Percentiles rank a stretch among this genome's conserved stretches.
phyloP scores from a whole-genome alignment of 257 asterid species.

The Salvia rosmarinus region DNA sequence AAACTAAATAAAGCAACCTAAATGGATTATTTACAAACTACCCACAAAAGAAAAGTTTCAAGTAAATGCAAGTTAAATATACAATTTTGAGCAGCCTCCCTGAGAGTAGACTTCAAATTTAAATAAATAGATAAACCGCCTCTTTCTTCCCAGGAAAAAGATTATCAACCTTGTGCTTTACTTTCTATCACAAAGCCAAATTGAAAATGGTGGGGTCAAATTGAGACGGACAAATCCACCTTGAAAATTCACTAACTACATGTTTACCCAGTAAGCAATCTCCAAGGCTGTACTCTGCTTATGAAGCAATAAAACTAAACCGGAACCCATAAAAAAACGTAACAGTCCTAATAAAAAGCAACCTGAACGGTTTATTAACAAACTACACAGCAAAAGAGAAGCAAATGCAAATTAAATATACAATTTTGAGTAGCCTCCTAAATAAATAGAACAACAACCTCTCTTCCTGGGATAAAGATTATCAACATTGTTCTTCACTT shows the following conservation, averaged over 20 bases:
- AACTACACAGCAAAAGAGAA: not conserved
- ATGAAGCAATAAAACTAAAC: constrained; percentile 1
- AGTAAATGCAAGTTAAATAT: not conserved
- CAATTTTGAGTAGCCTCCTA: constrained; percentile 9
- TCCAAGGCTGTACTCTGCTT: not conserved
- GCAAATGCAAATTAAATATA: not conserved
- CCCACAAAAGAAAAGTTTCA: constrained; percentile 8
- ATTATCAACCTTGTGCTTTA: not conserved
- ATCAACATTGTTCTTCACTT: not conserved
- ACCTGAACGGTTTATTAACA: no score
- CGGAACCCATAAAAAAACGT: no score
- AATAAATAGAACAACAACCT: not conserved
- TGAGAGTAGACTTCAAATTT: not conserved
- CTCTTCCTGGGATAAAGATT: not conserved
- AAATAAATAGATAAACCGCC: not conserved
- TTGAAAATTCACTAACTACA: not conserved
- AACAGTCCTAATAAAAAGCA: no score
- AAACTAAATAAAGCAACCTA: constrained; percentile 6
- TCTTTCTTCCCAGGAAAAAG: not conserved
- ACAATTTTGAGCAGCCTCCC: constrained; percentile 13
- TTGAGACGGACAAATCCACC: no score
- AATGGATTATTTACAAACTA: not conserved
- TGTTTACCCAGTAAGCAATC: not conserved
- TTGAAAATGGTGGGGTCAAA: not conserved
- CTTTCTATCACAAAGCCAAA: not conserved